Evolutionary conservation across 257 asterid genomes (phyloP).

Genomic region (Dorcoceras hygrometricum): DNA sequence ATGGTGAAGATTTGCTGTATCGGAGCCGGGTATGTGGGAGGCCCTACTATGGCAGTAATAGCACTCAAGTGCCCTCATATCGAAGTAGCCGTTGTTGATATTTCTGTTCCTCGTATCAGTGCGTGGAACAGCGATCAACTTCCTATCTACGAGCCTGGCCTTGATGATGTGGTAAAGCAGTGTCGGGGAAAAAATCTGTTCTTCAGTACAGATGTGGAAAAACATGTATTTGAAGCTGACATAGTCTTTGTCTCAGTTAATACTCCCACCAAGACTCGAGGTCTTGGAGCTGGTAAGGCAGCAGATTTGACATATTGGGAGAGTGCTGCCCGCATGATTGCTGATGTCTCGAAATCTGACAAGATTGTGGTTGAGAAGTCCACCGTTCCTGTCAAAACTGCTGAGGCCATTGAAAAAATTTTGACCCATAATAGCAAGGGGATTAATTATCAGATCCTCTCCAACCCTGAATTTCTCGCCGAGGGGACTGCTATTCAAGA

Average conservation of each 20-base stretch:
- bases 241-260: conserved; percentile 86
- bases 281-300: conserved; percentile 98
- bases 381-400: conserved; percentile 89
- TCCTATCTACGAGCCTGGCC: conserved; percentile 97
- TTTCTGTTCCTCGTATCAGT: conserved; percentile 72
- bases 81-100: conserved; percentile 85
- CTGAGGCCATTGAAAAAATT: conserved; percentile 86
- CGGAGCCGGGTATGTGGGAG: conserved; percentile 94
- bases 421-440: conserved; percentile 86
- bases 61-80: conserved; percentile 85
- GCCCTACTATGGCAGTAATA: conserved; percentile 94
- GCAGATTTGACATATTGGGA: conserved; percentile 96
- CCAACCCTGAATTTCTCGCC: conserved; percentile 85
- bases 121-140: conserved; percentile 96
- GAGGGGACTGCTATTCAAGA: conserved; percentile 84
- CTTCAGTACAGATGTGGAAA: conserved; percentile 95
- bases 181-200: conserved; percentile 92
- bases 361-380: conserved; percentile 93
- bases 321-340: conserved; percentile 95
- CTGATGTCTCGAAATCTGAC: conserved; percentile 84
- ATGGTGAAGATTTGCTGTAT: conserved; percentile 99
- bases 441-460: conserved; percentile 72
- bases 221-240: conserved; percentile 78
- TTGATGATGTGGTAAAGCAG: conserved; percentile 83
- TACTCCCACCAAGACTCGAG: conserved; percentile 92